Evolutionary conservation across 108 stramenopile species (phyloP), one percentile per base, ranked within the genome.

Genomic region (Cyclotella cryptica): DNA sequence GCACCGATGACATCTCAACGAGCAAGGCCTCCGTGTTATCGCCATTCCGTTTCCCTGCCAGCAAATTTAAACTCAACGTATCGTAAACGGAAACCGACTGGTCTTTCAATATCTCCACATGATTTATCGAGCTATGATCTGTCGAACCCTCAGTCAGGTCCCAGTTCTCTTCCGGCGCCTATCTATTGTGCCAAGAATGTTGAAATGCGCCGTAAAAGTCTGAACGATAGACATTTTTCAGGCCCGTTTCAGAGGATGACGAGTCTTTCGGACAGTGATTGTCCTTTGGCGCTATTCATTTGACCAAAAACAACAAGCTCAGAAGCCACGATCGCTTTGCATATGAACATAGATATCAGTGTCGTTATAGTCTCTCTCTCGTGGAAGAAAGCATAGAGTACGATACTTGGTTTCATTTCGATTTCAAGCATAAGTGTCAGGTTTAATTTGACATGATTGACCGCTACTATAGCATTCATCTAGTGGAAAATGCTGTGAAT

Each of bases 131-230:
- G 62, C 9, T n/a, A 35, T 7, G 46, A 69, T 70, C 42, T 47
- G 7, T 45, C 68, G 24, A 44, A 67, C 2, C 21, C 63, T 13
- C 74, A 63, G 47, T 15, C 51, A 14, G 54, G 41, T 6, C 35
- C 14, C 21, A 53, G 26, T 57, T 42, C 26, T 30, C 26, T 35
- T 53, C 69, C 63, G 10, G 43, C 77, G 13, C 69, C 51, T 14
- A 78, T 78, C 29, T 78, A 69, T 40, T 71, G 77, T 39, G 69
- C 77, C 0, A 70, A 57, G n/a, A 78, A 78, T 71, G 69, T 78
- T 9, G 77, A 78, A 22, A 47, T 78, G 77, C 55, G 77, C 13
- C 77, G 77, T 13, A 78, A 78, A n/a, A 78, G 77, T 78, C 62
- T 78, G 17, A 44, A 45, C 10, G 77, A 70, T 45, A 67, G 53